Base-by-base conservation (phyloP, 1,284 basidiomycete genomes). In the Cronartium ribicola region DNA sequence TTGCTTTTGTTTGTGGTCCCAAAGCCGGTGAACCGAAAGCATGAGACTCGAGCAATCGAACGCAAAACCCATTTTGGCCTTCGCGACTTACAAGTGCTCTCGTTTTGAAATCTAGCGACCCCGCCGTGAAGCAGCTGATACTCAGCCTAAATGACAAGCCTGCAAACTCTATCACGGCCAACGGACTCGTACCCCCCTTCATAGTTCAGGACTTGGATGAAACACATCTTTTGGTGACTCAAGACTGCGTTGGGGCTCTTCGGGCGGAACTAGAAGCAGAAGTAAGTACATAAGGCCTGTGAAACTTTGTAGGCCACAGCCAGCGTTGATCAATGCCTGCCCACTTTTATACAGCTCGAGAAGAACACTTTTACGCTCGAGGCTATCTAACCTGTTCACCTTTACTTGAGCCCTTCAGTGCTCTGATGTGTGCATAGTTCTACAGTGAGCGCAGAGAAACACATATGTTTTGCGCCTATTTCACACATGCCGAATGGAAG, bases 171-270 rank as follows among this genome's bases (percentile, higher is more conserved):
- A 46, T 78, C n/a, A 41, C 70, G 13, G 63, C 63, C 48, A 57
- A 55, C 29, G 70, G 70, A 37, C 41, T 73, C 37, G 63, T 66
- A 22, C 64, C 48, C 43, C 70, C 78, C 8, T 81, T 80, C 75
- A 79, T 81, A 67, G 78, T 81, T 13, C 77, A 79, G 77, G 80
- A 81, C 44, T 69, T 81, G n/a, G 80, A 81, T 71, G 79, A 80
- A 8, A 81, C 80, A n/a, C 80, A 81, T 61, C 75, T 81, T 0
- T 76, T 81, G 36, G 78, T 81, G 65, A 77, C 76, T 13, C 76
- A 77, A 5, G 78, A 78, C 39, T 73, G 77, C 43, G 78, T 81
- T 17, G 77, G 78, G 14, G 77, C 77, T 67, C 69, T 81, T 7
- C 62, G 77, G 0, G 57, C 66, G 17, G 76, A 79, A 67, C 75